Base-by-base conservation (phyloP, 768 basidiomycete genomes). In the Leccinum boreale region DNA sequence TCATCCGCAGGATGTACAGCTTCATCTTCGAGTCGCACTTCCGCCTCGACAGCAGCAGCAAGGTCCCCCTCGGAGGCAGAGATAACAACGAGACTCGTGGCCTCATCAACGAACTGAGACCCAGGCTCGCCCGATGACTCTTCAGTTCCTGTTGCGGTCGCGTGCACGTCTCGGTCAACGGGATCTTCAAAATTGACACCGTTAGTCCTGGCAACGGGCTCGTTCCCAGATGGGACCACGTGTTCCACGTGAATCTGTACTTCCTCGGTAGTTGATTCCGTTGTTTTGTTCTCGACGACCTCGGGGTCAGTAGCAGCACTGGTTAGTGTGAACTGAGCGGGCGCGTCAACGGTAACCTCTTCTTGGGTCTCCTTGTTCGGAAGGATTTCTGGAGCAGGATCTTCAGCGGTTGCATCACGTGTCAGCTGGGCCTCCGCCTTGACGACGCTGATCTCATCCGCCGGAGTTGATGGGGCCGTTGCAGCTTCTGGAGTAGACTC, bases 61-160 rank as follows among this genome's bases (percentile, higher is more conserved):
- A 50, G 45, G 11, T 44, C 19, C 47, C 56, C 55, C 23, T 56
- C 52, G 52, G 58, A 15, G 7, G 23, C 55, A 44, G 39, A 29
- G 33, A 36, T n/a, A 36, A 8, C 29, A 48, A 31, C 35, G 24
- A 31, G 5, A 10, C 23, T 44, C 52, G 39, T 45, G 28, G 52
- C 42, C 15, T 46, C 62, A 24, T 54, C 49, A 36, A 42, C 59
- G 15, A 23, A 65, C 55, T 55, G 63, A 65, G 63, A 2, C 28
- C 12, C 24, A 39, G 28, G 7, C 56, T 28, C 60, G 26, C n/a
- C 42, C 52, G 58, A 50, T 15, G 58, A 29, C 17, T 14, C 47
- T 19, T 26, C 55, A 10, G 24, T 63, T 19, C 35, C 58, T 44
- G 51, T 53, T 44, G 5, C 17, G 52, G 52, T 24, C 44, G 46